A percentile compares a stretch with the other conserved stretches of the same genome.
phyloP scores from a whole-genome alignment of 1,284 basidiomycete genomes.

The Puccinia novopanici region DNA sequence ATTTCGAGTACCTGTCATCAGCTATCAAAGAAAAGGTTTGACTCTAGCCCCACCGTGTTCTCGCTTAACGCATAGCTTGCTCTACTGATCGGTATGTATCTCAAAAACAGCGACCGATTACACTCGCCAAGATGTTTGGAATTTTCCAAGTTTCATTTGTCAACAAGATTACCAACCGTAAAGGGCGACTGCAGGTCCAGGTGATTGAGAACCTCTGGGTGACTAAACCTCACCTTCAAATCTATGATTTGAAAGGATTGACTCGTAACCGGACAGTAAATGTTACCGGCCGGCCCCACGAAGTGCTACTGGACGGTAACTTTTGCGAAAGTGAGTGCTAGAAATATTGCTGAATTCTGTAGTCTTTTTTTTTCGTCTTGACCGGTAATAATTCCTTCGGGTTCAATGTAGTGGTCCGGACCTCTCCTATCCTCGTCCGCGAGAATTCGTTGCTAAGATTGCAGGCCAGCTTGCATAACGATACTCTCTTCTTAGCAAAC shows the following conservation, averaged over 20 bases:
- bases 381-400: background rate
- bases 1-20: conserved; percentile 90
- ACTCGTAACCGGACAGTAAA: conserved; percentile 87
- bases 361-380: background rate
- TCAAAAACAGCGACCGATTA: conserved; percentile 73
- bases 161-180: conserved; percentile 75
- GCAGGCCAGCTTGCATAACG: conserved; percentile 85
- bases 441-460: conserved; percentile 94
- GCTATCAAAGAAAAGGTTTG: conserved; percentile 46
- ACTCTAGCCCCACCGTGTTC: background rate
- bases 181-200: conserved; percentile 87
- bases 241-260: conserved; percentile 88
- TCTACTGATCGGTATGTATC: conserved; percentile 37
- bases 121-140: conserved; percentile 95
- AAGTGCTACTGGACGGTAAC: conserved; percentile 90
- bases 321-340: conserved; percentile 66
- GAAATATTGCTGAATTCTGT: background rate
- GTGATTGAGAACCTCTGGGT: conserved; percentile 85
- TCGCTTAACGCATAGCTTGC: background rate
- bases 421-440: conserved; percentile 83
- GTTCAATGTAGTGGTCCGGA: conserved; percentile 53
- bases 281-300: conserved; percentile 84
- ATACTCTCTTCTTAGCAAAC: conserved; percentile 79
- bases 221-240: conserved; percentile 42
- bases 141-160: conserved; percentile 93